Evolutionary conservation across 139 green algal species (phyloP).

Genomic region (Coelastrella sp.): DNA sequence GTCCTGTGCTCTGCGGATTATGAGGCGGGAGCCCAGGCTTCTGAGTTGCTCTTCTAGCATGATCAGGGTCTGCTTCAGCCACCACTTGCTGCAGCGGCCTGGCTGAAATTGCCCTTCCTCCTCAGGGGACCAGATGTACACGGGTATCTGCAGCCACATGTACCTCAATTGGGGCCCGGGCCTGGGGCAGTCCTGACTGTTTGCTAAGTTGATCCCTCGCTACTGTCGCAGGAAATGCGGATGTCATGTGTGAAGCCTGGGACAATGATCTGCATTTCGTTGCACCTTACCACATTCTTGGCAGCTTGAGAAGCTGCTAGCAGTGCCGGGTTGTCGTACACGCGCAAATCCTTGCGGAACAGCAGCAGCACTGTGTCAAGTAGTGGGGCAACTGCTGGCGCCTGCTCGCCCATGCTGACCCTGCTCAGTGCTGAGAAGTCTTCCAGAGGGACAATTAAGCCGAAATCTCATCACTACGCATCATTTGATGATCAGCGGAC

Average conservation of each 20-base stretch:
- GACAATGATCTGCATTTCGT: background rate
- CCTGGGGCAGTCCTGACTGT: background rate
- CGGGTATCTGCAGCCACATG: constrained; percentile 62
- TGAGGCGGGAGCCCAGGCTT: constrained; percentile 77
- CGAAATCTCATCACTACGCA: no score
- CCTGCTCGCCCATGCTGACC: background rate
- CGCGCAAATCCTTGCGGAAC: constrained; percentile 80
- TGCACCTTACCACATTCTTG: constrained; percentile 53
- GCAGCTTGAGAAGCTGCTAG: constrained; percentile 65
- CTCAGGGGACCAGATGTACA: constrained; percentile 93
- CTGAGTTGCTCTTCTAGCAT: constrained; percentile 66
- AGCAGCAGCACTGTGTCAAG: constrained; percentile 56
- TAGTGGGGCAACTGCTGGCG: background rate
- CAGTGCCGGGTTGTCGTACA: constrained; percentile 88
- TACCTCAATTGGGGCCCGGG: background rate
- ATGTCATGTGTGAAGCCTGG: background rate
- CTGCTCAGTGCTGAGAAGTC: background rate
- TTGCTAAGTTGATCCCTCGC: background rate
- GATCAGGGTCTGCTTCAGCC: constrained; percentile 66
- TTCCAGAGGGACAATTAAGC: background rate
- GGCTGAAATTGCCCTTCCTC: constrained; percentile 96
- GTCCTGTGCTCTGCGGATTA: constrained; percentile 72
- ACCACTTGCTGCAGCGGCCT: constrained; percentile 73
- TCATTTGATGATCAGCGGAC: no score
- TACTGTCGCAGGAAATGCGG: background rate